A percentile compares a stretch with the other conserved stretches of the same genome.
Conservation (phyloP, 495 filamentous ascomycete genomes). For the Daldinia caldariorum region DNA sequence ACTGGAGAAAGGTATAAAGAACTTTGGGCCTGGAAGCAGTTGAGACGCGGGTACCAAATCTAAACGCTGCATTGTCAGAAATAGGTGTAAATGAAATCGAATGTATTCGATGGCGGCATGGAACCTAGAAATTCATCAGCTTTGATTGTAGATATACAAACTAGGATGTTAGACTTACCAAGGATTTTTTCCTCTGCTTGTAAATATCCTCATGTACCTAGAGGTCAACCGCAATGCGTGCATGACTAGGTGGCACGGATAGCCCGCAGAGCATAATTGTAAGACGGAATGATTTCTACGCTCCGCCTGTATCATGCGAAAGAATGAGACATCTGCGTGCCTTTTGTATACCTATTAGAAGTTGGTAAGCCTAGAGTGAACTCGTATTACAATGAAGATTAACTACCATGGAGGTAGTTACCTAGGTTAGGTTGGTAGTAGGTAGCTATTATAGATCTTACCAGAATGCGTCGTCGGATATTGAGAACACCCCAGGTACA, state of each 20-base stretch:
- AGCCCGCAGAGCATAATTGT: slow-evolving; percentile 34
- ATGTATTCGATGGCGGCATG: slow-evolving; percentile 48
- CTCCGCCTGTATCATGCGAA: slow-evolving; percentile 49
- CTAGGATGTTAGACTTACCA: slow-evolving; percentile 21
- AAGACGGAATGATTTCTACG: slow-evolving; percentile 43
- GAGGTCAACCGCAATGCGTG: slow-evolving; percentile 19
- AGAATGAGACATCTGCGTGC: slow-evolving; percentile 54
- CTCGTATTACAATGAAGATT: slow-evolving; percentile 10
- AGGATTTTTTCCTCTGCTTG: background rate
- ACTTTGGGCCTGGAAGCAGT: slow-evolving; percentile 54
- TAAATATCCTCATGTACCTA: slow-evolving; percentile 6
- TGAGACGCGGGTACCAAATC: slow-evolving; percentile 53
- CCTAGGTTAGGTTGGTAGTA: no score
- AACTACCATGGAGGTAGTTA: no score
- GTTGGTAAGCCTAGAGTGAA: slow-evolving; percentile 31
- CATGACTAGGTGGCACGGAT: slow-evolving; percentile 31
- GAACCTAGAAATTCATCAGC: slow-evolving; percentile 40
- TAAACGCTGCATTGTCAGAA: slow-evolving; percentile 59
- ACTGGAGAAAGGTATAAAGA: slow-evolving; percentile 61
- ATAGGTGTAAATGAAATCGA: slow-evolving; percentile 58
- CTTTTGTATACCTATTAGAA: slow-evolving; percentile 54
- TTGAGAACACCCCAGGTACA: slow-evolving; percentile 64
- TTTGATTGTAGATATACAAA: background rate
- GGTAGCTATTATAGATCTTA: no score
- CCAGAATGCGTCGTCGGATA: slow-evolving; percentile 61